Conservation (phyloP, 2,329 filamentous ascomycete species). For the Apiospora kogelbergensis region DNA sequence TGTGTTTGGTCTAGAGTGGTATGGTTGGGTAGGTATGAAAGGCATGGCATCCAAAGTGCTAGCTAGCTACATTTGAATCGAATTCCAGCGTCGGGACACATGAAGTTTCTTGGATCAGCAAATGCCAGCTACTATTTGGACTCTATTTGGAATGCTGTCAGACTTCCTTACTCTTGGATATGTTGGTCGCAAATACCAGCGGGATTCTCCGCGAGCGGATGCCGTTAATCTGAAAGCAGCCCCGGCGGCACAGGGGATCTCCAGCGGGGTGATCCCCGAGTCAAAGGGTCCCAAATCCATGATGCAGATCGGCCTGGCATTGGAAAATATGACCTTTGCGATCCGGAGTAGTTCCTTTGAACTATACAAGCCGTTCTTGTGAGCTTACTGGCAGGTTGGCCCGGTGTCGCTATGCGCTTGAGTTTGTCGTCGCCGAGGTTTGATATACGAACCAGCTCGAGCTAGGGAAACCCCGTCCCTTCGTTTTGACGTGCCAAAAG, state of each 20-base stretch:
- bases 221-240: neutral
- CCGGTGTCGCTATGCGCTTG: neutral
- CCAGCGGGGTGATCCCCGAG: too few species aligned
- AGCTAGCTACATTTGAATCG: too few species aligned
- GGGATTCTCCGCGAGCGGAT: neutral
- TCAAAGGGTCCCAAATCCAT: neutral
- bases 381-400: neutral
- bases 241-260: too few species aligned
- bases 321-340: neutral
- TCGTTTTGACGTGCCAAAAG: neutral
- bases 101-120: neutral
- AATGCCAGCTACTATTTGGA: neutral
- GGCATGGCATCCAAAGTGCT: neutral
- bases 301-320: neutral
- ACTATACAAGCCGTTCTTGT: neutral
- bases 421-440: neutral
- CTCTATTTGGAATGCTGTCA: neutral
- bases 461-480: neutral
- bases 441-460: neutral
- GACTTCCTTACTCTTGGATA: too few species aligned
- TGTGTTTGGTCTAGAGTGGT: neutral
- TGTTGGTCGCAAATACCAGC: constrained; percentile 3
- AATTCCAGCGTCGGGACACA: too few species aligned
- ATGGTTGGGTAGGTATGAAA: neutral
- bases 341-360: neutral